These are phyloP conservation scores for Termitomyces sp. DNA, from an alignment of 768 basidiomycete species.

Conservation along the genomic window DNA sequence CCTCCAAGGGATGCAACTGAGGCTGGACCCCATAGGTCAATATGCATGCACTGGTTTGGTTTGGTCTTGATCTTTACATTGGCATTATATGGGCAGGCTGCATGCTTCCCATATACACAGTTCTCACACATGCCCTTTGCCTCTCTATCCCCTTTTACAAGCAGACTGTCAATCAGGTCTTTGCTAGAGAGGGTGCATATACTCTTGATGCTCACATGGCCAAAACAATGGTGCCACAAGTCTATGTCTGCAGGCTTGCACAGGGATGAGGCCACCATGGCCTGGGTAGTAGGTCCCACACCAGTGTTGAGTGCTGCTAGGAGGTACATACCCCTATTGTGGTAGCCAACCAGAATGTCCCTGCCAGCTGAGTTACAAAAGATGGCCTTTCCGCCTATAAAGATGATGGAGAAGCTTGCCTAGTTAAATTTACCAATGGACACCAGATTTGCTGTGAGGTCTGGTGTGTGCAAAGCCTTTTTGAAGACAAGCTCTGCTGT, in stretches of 20 bases:
- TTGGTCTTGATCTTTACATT: not conserved
- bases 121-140: not conserved
- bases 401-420: not conserved
- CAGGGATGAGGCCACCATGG: not conserved
- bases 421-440: not conserved
- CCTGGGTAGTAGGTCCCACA: not conserved
- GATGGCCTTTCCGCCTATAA: not conserved
- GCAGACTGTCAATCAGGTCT: not conserved
- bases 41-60: not conserved
- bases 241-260: not conserved
- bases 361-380: not conserved
- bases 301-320: not conserved
- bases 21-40: not conserved
- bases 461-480: not conserved
- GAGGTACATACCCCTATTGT: not conserved
- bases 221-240: not conserved
- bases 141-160: not conserved
- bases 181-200: not conserved
- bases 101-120: not conserved
- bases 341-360: not conserved
- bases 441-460: not conserved
- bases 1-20: not conserved
- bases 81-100: not conserved
- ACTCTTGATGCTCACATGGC: not conserved
- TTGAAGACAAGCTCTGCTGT: not conserved